Base-by-base conservation (phyloP, 768 basidiomycete species). In the Hygrocybe punicea region DNA sequence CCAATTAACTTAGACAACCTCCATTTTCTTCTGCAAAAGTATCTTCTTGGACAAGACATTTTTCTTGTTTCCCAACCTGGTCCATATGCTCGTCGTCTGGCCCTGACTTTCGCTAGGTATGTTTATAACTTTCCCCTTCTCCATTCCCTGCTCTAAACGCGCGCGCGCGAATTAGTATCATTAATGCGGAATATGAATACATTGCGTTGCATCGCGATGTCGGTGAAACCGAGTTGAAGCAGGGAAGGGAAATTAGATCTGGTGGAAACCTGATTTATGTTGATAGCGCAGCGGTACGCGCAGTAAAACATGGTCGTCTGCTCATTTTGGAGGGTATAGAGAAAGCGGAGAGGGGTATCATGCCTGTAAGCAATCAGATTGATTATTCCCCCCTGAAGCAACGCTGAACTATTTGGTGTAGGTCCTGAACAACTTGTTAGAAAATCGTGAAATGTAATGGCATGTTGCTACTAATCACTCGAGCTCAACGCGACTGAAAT, bases 171-270 rank as follows among this genome's bases (percentile, higher is more conserved):
- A 29, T 29, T 49, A 84, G 82, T 59, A 39, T 85, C 45, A 81
- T 86, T 47, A 87, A 87, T 64, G 69, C 81, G 16, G 85, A 86
- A 67, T 87, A 86, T 60, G 85, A 87, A 63, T 82, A 85, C 59
- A 81, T 87, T 56, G 80, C 84, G 2, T 67, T 87, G 5, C 85
- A 87, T 66, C 69, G 84, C 52, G 85, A 87, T 64, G 81, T 86
- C 6, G 85, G 85, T n/a, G 85, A 86, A 63, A 86, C 85, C 4
- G 85, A 87, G 61, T 69, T 87, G 54, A 87, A 86, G 67, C 85
- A 87, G 78, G 85, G 84, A 56, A 69, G 85, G 53, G 85, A 86
- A 64, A 86, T 87, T 39, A 71, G 81, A 36, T 68, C 69, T 6
- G 84, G 84, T 34, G 84, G 85, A 35, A 84, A 80, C 57, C 71